Evolutionary conservation across 495 filamentous ascomycete genomes (phyloP).

Genomic region (Penicillium coprophilum): DNA sequence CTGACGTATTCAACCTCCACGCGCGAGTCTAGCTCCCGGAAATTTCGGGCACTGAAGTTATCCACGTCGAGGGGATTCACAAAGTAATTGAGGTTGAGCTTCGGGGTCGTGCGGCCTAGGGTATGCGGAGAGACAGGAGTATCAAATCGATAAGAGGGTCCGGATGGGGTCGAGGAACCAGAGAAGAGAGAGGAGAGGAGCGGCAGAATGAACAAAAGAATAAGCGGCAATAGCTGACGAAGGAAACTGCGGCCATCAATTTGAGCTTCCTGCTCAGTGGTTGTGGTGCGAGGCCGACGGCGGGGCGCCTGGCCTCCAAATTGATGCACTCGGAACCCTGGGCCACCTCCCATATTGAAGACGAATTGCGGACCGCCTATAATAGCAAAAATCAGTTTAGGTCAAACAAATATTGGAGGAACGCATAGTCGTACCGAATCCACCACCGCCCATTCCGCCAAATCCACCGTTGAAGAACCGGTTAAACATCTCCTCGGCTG

Average conservation of each 20-base stretch:
- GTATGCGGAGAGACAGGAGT: slow-evolving; percentile 66
- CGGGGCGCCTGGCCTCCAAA: slow-evolving; percentile 71
- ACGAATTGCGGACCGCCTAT: slow-evolving; percentile 77
- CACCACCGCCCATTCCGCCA: slow-evolving; percentile 54
- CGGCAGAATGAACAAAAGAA: slow-evolving; percentile 86
- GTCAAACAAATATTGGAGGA: not conserved
- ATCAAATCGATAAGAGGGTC: slow-evolving; percentile 72
- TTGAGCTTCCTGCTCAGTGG: slow-evolving; percentile 50
- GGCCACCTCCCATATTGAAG: slow-evolving; percentile 85
- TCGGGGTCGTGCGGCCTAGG: slow-evolving; percentile 65
- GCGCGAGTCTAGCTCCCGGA: slow-evolving; percentile 68
- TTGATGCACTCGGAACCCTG: slow-evolving; percentile 81
- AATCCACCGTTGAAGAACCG: slow-evolving; percentile 79
- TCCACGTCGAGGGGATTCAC: slow-evolving; percentile 76
- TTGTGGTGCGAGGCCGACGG: slow-evolving; percentile 66
- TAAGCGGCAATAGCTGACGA: slow-evolving; percentile 74
- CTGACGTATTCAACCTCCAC: slow-evolving; percentile 73
- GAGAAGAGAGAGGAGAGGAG: slow-evolving; percentile 79
- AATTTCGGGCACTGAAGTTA: slow-evolving; percentile 62
- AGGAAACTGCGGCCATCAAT: slow-evolving; percentile 47
- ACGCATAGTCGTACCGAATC: slow-evolving; percentile 54
- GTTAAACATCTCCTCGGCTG: slow-evolving; percentile 93
- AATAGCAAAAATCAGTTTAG: not conserved
- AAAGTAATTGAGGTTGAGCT: slow-evolving; percentile 75
- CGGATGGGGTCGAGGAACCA: slow-evolving; percentile 53